Evolutionary conservation across 495 filamentous ascomycete genomes (phyloP), one percentile per base, ranked within the genome.

Genomic region (Aspergillus indologenus): DNA sequence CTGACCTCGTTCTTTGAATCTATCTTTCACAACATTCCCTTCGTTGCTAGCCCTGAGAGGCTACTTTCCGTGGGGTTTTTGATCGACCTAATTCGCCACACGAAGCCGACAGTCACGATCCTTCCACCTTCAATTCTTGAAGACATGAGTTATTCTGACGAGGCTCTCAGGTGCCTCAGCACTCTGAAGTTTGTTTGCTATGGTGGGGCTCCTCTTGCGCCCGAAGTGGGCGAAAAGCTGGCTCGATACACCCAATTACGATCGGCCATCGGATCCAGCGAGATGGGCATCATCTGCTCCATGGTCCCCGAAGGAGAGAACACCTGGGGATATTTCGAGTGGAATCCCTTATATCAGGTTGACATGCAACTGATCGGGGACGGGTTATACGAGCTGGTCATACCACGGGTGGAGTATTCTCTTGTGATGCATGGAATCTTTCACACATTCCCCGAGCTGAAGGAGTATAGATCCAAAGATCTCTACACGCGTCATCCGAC

Each of bases 401-500:
- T 70, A 23, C 54, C 67, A 18, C 60, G 66, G 3, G 51, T 24
- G 21, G 46, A 60, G 31, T 45, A 65, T 26, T 45, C 61, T 34
- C 61, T 54, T 0, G 60, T 44, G 7, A 45, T 61, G 11, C 70
- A 76, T 14, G 45, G 45, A 21, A 56, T 65, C 45, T 73, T 67
- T 42, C 63, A 67, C 17, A 65, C 63, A 2, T 75, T 72, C 48
- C 71, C 71, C 6, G 61, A 74, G 9, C 17, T 65, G 3, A 56
- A 79, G 5, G 79, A 83, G 60, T 85, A 77, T 59, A 65, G 70
- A 34, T 85, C 80, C 11, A 79, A 80, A 44, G 85, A 88, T 64
- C 68, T 87, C 18, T 89, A 76, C 62, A 65, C 63, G 19, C 75
- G 67, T 15, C 83, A 86, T 58, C 80, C 82, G 0, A 74, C 72